Conservation (phyloP, 306 rosid genomes). For the Citrullus mucosospermus region DNA sequence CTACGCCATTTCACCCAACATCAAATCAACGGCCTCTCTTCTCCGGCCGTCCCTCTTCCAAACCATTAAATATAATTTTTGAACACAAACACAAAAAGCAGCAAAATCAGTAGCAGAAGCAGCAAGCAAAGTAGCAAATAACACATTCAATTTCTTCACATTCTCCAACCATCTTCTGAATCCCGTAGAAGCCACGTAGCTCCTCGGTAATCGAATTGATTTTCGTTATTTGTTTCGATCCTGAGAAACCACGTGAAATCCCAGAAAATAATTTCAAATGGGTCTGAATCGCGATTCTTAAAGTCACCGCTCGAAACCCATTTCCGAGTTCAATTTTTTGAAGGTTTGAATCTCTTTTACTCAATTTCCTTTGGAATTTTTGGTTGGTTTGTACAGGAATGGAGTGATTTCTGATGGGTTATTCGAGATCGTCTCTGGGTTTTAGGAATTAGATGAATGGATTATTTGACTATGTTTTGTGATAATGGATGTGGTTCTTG, state of each 20-base stretch:
- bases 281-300: not conserved
- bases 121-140: not conserved
- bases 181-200: not conserved
- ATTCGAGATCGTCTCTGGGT: not conserved
- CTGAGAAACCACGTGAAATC: conserved; percentile 4
- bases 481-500: not conserved
- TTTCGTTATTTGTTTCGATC: conserved; percentile 6
- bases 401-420: not conserved
- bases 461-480: not conserved
- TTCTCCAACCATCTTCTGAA: not conserved
- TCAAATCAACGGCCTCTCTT: not conserved
- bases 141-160: not conserved
- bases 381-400: not conserved
- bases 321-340: too few species aligned
- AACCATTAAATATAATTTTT: not conserved
- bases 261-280: not conserved
- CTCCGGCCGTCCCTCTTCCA: not conserved
- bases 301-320: not conserved
- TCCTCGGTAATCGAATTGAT: not conserved
- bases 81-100: not conserved
- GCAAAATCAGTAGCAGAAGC: not conserved
- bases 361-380: not conserved
- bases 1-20: not conserved
- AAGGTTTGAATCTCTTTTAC: not conserved
- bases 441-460: not conserved